Base-by-base conservation (phyloP, 192 early-diverging fungal species). In the Gryganskiella cystojenkinii region DNA sequence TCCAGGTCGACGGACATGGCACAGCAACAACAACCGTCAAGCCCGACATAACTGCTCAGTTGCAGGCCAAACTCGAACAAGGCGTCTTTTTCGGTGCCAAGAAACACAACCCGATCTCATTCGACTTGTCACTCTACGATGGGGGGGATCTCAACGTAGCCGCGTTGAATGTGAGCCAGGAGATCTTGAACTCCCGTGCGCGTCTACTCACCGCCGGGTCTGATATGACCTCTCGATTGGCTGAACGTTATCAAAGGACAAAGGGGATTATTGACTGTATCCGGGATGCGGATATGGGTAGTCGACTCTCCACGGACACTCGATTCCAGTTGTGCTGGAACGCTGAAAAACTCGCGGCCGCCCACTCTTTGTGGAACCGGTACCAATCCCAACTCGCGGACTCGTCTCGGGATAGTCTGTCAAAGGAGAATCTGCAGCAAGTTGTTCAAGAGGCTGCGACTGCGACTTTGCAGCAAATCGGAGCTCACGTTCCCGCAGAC, bases 11-110 rank as follows among this genome's bases (percentile, higher is more conserved):
- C 25, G 61, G 43, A 15, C 25, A 14, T 8, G 13, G 33, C n/a
- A 33, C 15, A 22, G 4, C 37, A 65, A 30, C 63, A 64, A 7
- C 20, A 22, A 10, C 34, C 45, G 43, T 33, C 57, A 34, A 24
- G 55, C 5, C 42, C 68, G 31, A 43, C 22, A 25, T 59, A 34
- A 69, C 74, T 19, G 55, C 30, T 17, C 69, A 73, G 30, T 31
- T 80, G 46, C 54, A 73, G 52, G 70, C 79, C 17, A 80, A 80
- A 30, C 24, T 80, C 47, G 79, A 80, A 46, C 79, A 80, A 31
- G 79, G 70, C 0, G 79, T 80, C 3, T 80, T 73, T 30, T 80
- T 68, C 25, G 61, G 71, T 3, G 59, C 49, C 19, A 71, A 80
- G 59, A 61, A 64, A 31, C 57, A 80, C 24, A 80, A 80, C 35